Evolutionary conservation across 2,329 filamentous ascomycete genomes (phyloP).

Genomic region (Harringtonia aguacate): DNA sequence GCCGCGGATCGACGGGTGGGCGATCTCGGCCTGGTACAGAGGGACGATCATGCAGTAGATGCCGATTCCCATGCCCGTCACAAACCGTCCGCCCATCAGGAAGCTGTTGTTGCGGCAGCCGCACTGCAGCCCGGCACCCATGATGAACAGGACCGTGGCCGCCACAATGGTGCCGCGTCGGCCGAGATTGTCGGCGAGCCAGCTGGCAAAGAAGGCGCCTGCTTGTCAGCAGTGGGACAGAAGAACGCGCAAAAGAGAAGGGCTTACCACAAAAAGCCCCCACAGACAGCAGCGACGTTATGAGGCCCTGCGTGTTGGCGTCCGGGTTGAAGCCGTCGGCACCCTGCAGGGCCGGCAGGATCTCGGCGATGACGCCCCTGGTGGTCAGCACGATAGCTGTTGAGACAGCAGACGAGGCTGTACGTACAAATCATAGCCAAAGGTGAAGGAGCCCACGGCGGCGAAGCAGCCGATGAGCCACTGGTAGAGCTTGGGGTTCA

Average conservation of each 20-base stretch:
- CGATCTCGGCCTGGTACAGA: conserved; percentile 54
- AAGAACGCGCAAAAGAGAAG: too few species aligned
- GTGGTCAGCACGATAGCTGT: background rate
- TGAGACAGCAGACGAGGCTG: background rate
- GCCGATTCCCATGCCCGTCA: conserved; percentile 48
- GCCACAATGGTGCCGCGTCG: conserved; percentile 47
- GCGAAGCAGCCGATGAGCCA: conserved; percentile 5
- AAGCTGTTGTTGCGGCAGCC: conserved; percentile 41
- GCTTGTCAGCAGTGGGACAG: too few species aligned
- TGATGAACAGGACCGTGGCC: conserved; percentile 44
- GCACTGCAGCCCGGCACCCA: conserved; percentile 51
- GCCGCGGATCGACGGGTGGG: conserved; percentile 52
- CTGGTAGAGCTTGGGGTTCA: conserved; percentile 5
- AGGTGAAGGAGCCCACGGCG: background rate
- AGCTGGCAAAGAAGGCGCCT: conserved; percentile 30
- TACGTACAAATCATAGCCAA: conserved; percentile 2
- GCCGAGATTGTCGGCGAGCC: conserved; percentile 42
- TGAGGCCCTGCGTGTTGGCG: background rate
- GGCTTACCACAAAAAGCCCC: background rate
- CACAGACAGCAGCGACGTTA: background rate
- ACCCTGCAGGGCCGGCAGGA: background rate
- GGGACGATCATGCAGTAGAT: conserved; percentile 36
- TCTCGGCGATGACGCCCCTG: background rate
- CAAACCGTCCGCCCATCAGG: conserved; percentile 46
- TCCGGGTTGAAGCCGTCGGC: background rate